phyloP scores from a whole-genome alignment of 164 flowering plant species.

The Pachysandra terminalis region DNA sequence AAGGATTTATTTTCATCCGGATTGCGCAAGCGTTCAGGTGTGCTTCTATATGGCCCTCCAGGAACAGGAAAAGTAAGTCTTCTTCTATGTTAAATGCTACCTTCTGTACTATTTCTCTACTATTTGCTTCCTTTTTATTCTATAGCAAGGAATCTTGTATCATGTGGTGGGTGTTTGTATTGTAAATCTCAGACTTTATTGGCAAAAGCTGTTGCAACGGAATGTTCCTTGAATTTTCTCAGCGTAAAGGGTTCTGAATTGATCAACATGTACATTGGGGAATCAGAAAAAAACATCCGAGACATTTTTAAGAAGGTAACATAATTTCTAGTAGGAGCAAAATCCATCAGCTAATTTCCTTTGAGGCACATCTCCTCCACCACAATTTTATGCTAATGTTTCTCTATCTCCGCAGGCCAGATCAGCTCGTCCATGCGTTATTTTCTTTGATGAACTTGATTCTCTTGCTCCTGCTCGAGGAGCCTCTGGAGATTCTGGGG shows the following conservation, averaged over 20 bases:
- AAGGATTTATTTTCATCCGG: conserved; percentile 96
- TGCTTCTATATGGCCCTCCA: conserved; percentile 98
- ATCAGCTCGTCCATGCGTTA: conserved; percentile 95
- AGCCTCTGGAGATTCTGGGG: conserved; percentile 97
- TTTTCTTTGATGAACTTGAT: conserved; percentile 96
- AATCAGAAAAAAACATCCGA: conserved; percentile 64
- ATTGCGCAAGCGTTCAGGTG: conserved; percentile 89
- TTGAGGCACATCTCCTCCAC: neutral
- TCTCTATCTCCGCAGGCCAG: conserved; percentile 57
- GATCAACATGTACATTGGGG: conserved; percentile 61
- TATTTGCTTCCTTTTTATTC: neutral
- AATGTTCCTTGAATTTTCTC: conserved; percentile 88
- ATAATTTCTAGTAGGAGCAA: neutral
- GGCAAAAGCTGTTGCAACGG: conserved; percentile 98
- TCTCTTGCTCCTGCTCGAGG: conserved; percentile 99
- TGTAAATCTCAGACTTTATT: conserved; percentile 60
- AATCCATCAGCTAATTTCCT: too few relatives aligned
- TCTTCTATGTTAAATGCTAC: neutral
- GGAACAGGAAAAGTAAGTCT: conserved; percentile 89
- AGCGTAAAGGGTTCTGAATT: conserved; percentile 97
- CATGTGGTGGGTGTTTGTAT: conserved; percentile 1
- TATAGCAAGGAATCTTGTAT: conserved; percentile 5
- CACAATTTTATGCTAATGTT: neutral
- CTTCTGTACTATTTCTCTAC: neutral
- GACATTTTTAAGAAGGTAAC: conserved; percentile 95